phyloP scores from a whole-genome alignment of 768 basidiomycete genomes.

The Phallus indusiatus region DNA sequence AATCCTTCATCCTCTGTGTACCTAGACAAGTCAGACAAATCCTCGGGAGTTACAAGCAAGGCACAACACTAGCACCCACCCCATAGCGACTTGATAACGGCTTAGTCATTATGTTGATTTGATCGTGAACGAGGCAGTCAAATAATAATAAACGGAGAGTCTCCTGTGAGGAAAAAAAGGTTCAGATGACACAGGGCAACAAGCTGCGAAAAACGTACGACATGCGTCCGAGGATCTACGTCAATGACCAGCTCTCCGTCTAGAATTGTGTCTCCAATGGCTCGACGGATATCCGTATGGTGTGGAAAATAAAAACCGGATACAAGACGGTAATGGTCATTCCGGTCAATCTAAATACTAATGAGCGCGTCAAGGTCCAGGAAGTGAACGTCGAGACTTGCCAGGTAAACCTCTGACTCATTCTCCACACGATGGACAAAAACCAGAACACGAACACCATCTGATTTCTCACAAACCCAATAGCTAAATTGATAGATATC shows the following conservation, averaged over 20 bases:
- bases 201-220: constrained; percentile 33
- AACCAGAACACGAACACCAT: constrained; percentile 86
- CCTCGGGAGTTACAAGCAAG: neutral
- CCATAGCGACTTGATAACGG: constrained; percentile 84
- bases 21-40: neutral
- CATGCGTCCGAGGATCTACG: constrained; percentile 63
- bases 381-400: constrained; percentile 27
- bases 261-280: constrained; percentile 70
- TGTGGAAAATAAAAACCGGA: constrained; percentile 84
- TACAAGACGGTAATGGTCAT: constrained; percentile 74
- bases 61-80: constrained; percentile 35
- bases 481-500: constrained; percentile 44
- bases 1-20: constrained; percentile 62
- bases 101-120: constrained; percentile 78
- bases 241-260: constrained; percentile 95
- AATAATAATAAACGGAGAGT: constrained; percentile 79
- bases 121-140: constrained; percentile 83
- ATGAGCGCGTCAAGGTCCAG: neutral
- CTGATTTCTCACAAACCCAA: constrained; percentile 99
- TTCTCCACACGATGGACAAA: constrained; percentile 53
- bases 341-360: constrained; percentile 75
- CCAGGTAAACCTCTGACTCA: constrained; percentile 59
- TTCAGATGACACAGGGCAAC: neutral
- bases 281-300: constrained; percentile 56
- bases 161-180: constrained; percentile 41